Base-by-base conservation (phyloP, 2,329 filamentous ascomycete species). In the Dactylellina sp. region DNA sequence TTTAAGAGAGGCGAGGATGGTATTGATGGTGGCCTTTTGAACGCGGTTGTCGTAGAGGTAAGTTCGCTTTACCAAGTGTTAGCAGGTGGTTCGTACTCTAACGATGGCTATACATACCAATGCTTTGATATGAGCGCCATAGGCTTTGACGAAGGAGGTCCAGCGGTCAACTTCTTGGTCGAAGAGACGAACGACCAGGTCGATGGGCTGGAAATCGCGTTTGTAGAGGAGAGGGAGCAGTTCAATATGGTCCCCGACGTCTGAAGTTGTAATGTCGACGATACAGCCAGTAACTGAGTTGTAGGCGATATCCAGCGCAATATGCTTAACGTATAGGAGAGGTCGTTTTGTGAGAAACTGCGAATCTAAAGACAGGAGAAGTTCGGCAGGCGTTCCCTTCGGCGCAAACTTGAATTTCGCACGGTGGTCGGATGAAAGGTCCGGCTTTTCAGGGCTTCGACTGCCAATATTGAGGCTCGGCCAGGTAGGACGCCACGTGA, bases 41-140 rank as follows among this genome's bases (percentile, higher is more conserved):
- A 74, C 70, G 16, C 61, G 70, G 50, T 74, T 74, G 35, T 74
- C 70, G 55, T 74, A 74, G 16, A 74, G 70, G 49, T 66, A 74
- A 1, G 70, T 74, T 55, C 70, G 52, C 70, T 74, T 24, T 32
- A 40, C 12, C 35, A 16, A 37, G 7, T n/a, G 14, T 59, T 50
- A 49, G 49, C 7, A 50, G 25, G 39, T 20, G 35, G 32, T 25
- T 25, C 6, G 22, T 20, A n/a, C 50, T 18, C 46, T 20, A 16
- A 32, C 12, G 44, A 2, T 4, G 14, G 18, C 3, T 6, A 12
- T 2, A 42, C 61, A 12, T 66, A 74, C 70, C 7, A 74, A 14
- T 6, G 70, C 70, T 55, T 74, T 74, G 24, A 74, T 74, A 24
- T 74, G 70, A 3, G 61, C 59, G 14, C 70, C 55, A n/a, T 74